Conservation (phyloP, 495 filamentous ascomycete species). For the Hypoxylon subgilvum region DNA sequence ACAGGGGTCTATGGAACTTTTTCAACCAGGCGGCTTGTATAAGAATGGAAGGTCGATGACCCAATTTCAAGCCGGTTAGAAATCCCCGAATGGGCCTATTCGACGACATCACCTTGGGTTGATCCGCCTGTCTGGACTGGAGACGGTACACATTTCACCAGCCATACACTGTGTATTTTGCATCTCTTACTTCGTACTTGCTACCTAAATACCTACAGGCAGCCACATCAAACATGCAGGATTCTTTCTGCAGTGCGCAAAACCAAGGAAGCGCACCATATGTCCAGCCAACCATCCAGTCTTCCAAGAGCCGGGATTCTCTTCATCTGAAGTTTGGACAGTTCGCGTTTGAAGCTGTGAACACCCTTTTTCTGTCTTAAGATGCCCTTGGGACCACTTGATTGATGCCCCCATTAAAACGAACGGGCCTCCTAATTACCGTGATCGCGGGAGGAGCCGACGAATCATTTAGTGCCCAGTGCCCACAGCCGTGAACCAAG, state of each 20-base stretch:
- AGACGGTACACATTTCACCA: conserved; percentile 16
- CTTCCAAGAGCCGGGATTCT: conserved; percentile 33
- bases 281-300: conserved; percentile 22
- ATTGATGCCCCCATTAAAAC: conserved; percentile 9
- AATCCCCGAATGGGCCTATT: conserved; percentile 34
- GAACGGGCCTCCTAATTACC: conserved; percentile 5
- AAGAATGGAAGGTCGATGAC: conserved; percentile 36
- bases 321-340: conserved; percentile 30
- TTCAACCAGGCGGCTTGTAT: conserved; percentile 33
- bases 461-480: conserved; percentile 13
- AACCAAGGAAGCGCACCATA: background rate
- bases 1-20: conserved; percentile 32
- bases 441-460: conserved; percentile 31
- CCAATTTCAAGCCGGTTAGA: conserved; percentile 29
- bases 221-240: conserved; percentile 10
- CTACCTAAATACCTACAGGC: background rate
- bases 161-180: conserved; percentile 14
- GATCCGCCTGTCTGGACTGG: conserved; percentile 35
- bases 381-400: conserved; percentile 1
- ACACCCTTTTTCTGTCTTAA: conserved; percentile 11
- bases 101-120: conserved; percentile 15
- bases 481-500: no score
- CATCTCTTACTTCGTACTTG: background rate
- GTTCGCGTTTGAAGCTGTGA: conserved; percentile 25
- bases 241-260: conserved; percentile 3